Evolutionary conservation across 306 rosid genomes (phyloP).

Genomic region (Prinsepia uniflora): DNA sequence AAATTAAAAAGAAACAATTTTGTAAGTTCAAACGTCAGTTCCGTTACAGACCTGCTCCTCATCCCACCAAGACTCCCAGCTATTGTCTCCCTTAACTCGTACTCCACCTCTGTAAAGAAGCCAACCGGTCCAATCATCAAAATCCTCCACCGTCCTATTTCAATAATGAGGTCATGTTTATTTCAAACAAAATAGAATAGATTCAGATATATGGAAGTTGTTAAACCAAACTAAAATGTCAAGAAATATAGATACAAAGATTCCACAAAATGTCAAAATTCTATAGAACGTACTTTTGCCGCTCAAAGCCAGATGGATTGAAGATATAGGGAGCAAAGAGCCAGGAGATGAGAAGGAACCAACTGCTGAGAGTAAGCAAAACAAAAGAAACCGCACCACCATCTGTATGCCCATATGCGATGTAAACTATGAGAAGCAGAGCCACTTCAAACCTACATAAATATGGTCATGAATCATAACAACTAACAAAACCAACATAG

Average conservation of each 20-base stretch:
- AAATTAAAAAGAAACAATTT: background rate
- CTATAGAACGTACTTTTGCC: slow-evolving; percentile 81
- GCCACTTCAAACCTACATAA: slow-evolving; percentile 85
- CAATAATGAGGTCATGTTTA: slow-evolving; percentile 21
- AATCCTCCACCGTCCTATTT: slow-evolving; percentile 96
- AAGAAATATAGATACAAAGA: slow-evolving; percentile 1
- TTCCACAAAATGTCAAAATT: background rate
- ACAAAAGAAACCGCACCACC: slow-evolving; percentile 84
- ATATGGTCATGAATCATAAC: slow-evolving; percentile 2
- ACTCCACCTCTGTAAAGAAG: slow-evolving; percentile 98
- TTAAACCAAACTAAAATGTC: background rate
- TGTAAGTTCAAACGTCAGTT: background rate
- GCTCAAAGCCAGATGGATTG: slow-evolving; percentile 97
- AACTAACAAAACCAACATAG: background rate
- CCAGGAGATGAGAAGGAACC: slow-evolving; percentile 99
- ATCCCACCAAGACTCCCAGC: slow-evolving; percentile 99
- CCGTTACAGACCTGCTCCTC: slow-evolving; percentile 77
- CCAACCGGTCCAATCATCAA: slow-evolving; percentile 99
- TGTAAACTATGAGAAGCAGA: slow-evolving; percentile 71
- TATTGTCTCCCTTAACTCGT: slow-evolving; percentile 88
- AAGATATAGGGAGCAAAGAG: slow-evolving; percentile 96
- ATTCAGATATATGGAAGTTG: background rate
- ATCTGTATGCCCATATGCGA: slow-evolving; percentile 66
- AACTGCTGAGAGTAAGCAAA: slow-evolving; percentile 87
- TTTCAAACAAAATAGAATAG: background rate